Evolutionary conservation across 768 basidiomycete genomes (phyloP).

Genomic region (Phlebiopsis flavidoalba): DNA sequence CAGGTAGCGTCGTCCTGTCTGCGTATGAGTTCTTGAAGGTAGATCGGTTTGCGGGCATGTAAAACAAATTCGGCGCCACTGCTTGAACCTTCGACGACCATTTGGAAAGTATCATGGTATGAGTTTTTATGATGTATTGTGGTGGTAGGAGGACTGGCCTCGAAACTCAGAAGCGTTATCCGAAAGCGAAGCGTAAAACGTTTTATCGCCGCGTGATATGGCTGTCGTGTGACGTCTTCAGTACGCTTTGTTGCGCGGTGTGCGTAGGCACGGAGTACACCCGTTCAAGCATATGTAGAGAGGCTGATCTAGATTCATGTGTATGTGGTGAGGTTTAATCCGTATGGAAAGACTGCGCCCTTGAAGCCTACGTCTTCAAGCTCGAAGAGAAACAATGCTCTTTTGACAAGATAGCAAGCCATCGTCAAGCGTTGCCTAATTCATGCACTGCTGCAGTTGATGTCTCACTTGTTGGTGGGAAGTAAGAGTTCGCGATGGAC

Average conservation of each 20-base stretch:
- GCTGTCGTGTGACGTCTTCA: conserved; percentile 32
- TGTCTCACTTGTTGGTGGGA: conserved; percentile 29
- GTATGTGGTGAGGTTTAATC: conserved; percentile 2
- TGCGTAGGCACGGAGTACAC: conserved; percentile 24
- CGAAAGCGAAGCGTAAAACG: conserved; percentile 35
- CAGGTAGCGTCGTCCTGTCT: conserved; percentile 35
- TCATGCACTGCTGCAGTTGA: conserved; percentile 42
- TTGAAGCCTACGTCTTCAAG: conserved; percentile 59
- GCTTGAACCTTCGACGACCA: conserved; percentile 97
- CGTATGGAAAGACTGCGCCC: neutral
- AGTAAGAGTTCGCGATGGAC: conserved; percentile 7
- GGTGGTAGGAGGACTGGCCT: conserved; percentile 56
- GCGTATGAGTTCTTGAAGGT: conserved; percentile 44
- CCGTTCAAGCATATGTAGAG: neutral
- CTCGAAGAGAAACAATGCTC: conserved; percentile 62
- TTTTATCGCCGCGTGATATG: conserved; percentile 37
- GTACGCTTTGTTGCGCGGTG: conserved; percentile 57
- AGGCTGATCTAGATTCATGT: conserved; percentile 13
- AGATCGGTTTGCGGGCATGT: conserved; percentile 60
- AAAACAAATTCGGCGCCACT: conserved; percentile 72
- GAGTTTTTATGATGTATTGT: too few relatives aligned
- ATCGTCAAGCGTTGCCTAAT: conserved; percentile 57
- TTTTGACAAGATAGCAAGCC: conserved; percentile 52
- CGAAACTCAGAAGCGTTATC: conserved; percentile 17
- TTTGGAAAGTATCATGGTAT: conserved; percentile 77